Percentiles rank a stretch among this genome's conserved stretches.
Conservation (phyloP, 306 rosid species). For the Delonix regia region DNA sequence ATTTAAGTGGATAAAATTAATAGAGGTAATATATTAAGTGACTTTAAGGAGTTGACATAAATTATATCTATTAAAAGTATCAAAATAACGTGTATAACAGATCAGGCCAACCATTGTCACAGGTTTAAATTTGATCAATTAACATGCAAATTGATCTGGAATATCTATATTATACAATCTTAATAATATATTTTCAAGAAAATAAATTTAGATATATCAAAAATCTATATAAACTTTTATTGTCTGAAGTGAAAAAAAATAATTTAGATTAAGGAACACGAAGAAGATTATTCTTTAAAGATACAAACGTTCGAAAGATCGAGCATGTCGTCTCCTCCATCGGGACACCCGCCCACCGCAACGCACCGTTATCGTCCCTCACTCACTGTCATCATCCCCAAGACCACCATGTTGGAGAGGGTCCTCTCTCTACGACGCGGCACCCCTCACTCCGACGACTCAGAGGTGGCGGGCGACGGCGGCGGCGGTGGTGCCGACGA, state of each 20-base stretch:
- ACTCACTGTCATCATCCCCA: constrained; percentile 30
- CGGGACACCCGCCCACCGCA: constrained; percentile 6
- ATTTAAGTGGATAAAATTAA: too few species aligned
- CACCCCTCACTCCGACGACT: constrained; percentile 35
- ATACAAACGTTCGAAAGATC: background rate
- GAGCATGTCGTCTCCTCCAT: constrained; percentile 31
- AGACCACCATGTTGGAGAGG: constrained; percentile 60
- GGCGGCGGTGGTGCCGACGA: constrained; percentile 45
- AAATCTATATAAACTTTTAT: too few species aligned
- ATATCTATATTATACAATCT: too few species aligned
- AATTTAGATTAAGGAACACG: background rate
- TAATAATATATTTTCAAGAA: too few species aligned
- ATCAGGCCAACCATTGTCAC: too few species aligned
- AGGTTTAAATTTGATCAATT: too few species aligned
- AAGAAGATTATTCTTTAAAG: background rate
- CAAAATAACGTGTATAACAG: too few species aligned
- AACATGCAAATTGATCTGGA: too few species aligned
- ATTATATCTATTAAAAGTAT: too few species aligned
- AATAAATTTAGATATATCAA: background rate
- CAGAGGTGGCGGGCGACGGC: background rate
- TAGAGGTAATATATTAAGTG: too few species aligned
- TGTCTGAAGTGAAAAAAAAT: background rate
- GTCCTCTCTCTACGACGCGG: constrained; percentile 78
- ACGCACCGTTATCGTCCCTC: constrained; percentile 32
- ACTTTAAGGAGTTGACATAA: too few species aligned